Evolutionary conservation across 106 monocot genomes (phyloP).

Genomic region (Apostasia shenzhenica): DNA sequence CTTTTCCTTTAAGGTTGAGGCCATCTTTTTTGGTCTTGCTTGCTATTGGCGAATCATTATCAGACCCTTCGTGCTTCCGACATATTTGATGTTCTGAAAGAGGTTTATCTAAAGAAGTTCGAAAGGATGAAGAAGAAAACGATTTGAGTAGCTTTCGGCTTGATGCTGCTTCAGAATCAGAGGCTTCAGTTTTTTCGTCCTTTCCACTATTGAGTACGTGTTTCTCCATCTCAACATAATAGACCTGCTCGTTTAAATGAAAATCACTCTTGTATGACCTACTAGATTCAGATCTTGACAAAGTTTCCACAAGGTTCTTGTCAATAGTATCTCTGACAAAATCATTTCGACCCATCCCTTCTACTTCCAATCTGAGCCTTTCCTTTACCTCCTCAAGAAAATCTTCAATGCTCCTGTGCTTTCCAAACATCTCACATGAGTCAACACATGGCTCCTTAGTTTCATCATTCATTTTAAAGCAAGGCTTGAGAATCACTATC

Average conservation of each 20-base stretch:
- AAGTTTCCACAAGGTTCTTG: conserved; percentile 28
- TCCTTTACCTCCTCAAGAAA: conserved; percentile 89
- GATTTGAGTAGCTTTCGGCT: conserved; percentile 68
- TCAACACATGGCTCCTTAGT: conserved; percentile 32
- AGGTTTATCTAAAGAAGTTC: conserved; percentile 61
- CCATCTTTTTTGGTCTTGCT: conserved; percentile 54
- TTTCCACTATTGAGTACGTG: conserved; percentile 9
- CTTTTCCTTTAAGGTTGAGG: conserved; percentile 53
- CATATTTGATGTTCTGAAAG: conserved; percentile 38
- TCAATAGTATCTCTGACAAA: conserved; percentile 46
- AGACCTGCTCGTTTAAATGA: conserved; percentile 17
- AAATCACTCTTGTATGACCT: conserved; percentile 36
- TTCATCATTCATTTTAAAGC: conserved; percentile 39
- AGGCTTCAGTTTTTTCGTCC: conserved; percentile 1
- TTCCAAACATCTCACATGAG: conserved; percentile 37
- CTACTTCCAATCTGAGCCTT: conserved; percentile 63
- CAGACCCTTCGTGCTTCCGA: conserved; percentile 43
- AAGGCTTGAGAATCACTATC: conserved; percentile 78
- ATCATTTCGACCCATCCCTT: conserved; percentile 37
- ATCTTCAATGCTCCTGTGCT: conserved; percentile 44
- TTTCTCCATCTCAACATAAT: conserved; percentile 30
- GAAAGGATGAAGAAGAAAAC: conserved; percentile 69
- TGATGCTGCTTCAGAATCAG: conserved; percentile 24
- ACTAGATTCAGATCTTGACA: conserved; percentile 46
- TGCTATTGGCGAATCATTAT: conserved; percentile 13